phyloP scores from a whole-genome alignment of 331 rosid genomes.

The Phaseolus coccineus region DNA sequence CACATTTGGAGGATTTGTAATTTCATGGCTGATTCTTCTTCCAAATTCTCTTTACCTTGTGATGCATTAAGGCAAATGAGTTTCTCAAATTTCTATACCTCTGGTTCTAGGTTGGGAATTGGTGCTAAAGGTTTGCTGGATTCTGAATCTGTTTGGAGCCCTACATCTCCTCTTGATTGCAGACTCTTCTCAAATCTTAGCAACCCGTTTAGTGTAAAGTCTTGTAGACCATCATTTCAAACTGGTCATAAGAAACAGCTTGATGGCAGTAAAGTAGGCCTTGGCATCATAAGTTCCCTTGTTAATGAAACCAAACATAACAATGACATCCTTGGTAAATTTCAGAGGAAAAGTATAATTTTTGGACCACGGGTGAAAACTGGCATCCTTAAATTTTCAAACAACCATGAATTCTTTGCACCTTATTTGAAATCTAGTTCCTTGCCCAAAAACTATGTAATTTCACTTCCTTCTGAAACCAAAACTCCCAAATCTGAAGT shows the following conservation, averaged over 20 bases:
- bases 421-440: slow-evolving; percentile 63
- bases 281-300: slow-evolving; percentile 75
- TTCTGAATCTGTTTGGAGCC: slow-evolving; percentile 75
- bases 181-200: slow-evolving; percentile 66
- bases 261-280: slow-evolving; percentile 67
- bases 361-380: slow-evolving; percentile 76
- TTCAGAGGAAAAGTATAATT: slow-evolving; percentile 66
- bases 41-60: slow-evolving; percentile 55
- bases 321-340: slow-evolving; percentile 53
- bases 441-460: slow-evolving; percentile 75
- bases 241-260: slow-evolving; percentile 55
- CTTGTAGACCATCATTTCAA: slow-evolving; percentile 51
- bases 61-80: slow-evolving; percentile 55
- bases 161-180: slow-evolving; percentile 83
- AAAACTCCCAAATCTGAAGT: slow-evolving; percentile 50
- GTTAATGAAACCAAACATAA: slow-evolving; percentile 59
- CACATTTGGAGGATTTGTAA: slow-evolving; percentile 41
- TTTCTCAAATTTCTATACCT: slow-evolving; percentile 66
- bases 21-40: slow-evolving; percentile 76
- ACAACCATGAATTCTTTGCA: slow-evolving; percentile 49
- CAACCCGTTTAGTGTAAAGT: slow-evolving; percentile 58
- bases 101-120: slow-evolving; percentile 71
- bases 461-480: slow-evolving; percentile 54
- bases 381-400: slow-evolving; percentile 51
- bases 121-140: slow-evolving; percentile 61